A percentile compares a stretch with the other conserved stretches of the same genome.
Evolutionary conservation across 2,329 filamentous ascomycete species (phyloP).

Genomic region (Nothopassalora personata): DNA sequence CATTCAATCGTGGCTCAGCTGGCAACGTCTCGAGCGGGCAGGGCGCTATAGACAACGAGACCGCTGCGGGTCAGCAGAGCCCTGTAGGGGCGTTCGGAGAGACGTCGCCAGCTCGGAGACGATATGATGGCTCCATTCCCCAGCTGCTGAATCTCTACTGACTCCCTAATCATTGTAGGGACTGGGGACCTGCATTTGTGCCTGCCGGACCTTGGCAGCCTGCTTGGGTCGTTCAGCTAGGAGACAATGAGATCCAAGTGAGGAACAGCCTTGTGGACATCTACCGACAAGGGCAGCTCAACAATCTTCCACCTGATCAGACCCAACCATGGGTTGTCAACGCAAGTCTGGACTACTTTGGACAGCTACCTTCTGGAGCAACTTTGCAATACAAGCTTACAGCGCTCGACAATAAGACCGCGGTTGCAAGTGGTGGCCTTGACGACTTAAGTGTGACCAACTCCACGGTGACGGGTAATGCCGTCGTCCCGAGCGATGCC

Average conservation of each 20-base stretch:
- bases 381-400: slow-evolving; percentile 45
- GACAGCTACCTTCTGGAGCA: slow-evolving; percentile 41
- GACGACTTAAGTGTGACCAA: slow-evolving; percentile 38
- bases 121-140: too few species aligned
- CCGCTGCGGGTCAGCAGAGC: too few species aligned
- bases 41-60: too few species aligned
- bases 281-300: slow-evolving; percentile 54
- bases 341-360: slow-evolving; percentile 55
- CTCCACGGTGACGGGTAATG: slow-evolving; percentile 47
- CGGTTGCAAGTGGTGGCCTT: slow-evolving; percentile 37
- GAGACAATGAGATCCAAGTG: slow-evolving; percentile 41
- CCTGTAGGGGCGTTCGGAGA: too few species aligned
- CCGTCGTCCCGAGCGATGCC: slow-evolving; percentile 38
- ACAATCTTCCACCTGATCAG: slow-evolving; percentile 55
- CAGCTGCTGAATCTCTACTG: neutral
- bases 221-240: slow-evolving; percentile 52
- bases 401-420: slow-evolving; percentile 40
- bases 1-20: too few species aligned
- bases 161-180: neutral
- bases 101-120: too few species aligned
- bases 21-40: too few species aligned
- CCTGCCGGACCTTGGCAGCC: slow-evolving; percentile 60
- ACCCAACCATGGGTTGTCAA: slow-evolving; percentile 55
- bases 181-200: slow-evolving; percentile 39
- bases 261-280: slow-evolving; percentile 55